phyloP scores from a whole-genome alignment of 129 eudicot species.

The Lactuca sativa region DNA sequence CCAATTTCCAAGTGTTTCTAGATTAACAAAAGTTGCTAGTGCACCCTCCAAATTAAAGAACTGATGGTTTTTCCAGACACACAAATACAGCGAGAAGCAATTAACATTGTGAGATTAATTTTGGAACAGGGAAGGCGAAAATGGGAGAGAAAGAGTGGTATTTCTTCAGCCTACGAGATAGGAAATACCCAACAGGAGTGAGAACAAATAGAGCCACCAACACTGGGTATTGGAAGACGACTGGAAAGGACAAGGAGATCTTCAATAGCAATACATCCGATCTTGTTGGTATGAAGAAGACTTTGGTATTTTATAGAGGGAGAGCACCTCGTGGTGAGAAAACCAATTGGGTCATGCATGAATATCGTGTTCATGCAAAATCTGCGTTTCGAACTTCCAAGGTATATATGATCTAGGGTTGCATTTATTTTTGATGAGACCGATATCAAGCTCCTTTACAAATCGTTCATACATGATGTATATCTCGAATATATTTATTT shows the following conservation, averaged over 20 bases:
- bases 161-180: constrained; percentile 70
- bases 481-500: too few relatives aligned
- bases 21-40: not conserved
- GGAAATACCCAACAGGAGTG: constrained; percentile 81
- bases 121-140: constrained; percentile 60
- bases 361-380: constrained; percentile 68
- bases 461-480: too few relatives aligned
- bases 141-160: constrained; percentile 88
- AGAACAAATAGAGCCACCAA: constrained; percentile 71
- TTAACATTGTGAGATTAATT: not conserved
- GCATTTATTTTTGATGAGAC: too few relatives aligned
- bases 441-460: too few relatives aligned
- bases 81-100: not conserved
- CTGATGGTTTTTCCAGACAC: not conserved
- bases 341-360: constrained; percentile 88
- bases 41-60: not conserved
- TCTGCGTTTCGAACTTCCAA: constrained; percentile 57
- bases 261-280: constrained; percentile 54
- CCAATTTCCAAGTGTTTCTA: not conserved
- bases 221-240: constrained; percentile 77
- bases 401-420: constrained; percentile 35
- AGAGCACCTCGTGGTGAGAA: constrained; percentile 85
- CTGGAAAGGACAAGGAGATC: constrained; percentile 79
- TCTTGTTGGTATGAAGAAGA: constrained; percentile 78
- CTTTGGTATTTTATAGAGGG: constrained; percentile 71